Evolutionary conservation across 192 early-diverging fungal genomes (phyloP).

Genomic region (Podila minutissima): DNA sequence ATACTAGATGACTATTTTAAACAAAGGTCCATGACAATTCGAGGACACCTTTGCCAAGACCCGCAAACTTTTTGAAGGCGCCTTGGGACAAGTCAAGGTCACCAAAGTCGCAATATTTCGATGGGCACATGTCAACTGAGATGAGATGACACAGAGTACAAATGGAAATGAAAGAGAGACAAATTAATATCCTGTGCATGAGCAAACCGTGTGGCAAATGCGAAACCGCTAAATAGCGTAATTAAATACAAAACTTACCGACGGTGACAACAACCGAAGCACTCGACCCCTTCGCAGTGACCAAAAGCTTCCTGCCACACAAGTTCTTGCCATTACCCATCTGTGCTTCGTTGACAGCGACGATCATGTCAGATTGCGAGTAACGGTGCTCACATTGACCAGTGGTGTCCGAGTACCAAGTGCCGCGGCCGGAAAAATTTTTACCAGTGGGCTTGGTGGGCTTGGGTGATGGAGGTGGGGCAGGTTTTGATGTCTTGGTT

Average conservation of each 20-base stretch:
- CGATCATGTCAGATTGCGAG: slow-evolving; percentile 46
- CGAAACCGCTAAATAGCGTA: no score
- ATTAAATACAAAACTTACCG: not conserved
- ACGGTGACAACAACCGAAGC: slow-evolving; percentile 34
- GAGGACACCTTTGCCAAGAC: slow-evolving; percentile 18
- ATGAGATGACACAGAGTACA: not conserved
- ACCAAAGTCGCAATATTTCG: slow-evolving; percentile 32
- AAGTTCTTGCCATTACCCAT: slow-evolving; percentile 39
- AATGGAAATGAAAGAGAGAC: not conserved
- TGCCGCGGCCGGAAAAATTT: slow-evolving; percentile 22
- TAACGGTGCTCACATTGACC: slow-evolving; percentile 42
- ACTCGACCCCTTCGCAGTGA: slow-evolving; percentile 28
- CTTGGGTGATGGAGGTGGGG: slow-evolving; percentile 4
- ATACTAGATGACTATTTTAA: not conserved
- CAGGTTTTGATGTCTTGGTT: slow-evolving; percentile 3
- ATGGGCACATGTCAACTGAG: slow-evolving; percentile 43
- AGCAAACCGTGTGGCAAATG: no score
- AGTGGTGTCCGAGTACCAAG: slow-evolving; percentile 49
- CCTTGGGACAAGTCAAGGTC: slow-evolving; percentile 35
- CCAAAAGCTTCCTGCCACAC: slow-evolving; percentile 37
- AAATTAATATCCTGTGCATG: not conserved
- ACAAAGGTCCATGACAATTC: slow-evolving; percentile 31
- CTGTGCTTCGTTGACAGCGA: slow-evolving; percentile 48
- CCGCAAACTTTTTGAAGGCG: slow-evolving; percentile 44
- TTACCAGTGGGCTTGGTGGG: slow-evolving; percentile 10